Percentiles rank a stretch among this genome's conserved stretches.
These are phyloP conservation scores for Ceratocystiopsis sp. DNA, from an alignment of 2,329 filamentous ascomycete genomes.

Conservation along the genomic window DNA sequence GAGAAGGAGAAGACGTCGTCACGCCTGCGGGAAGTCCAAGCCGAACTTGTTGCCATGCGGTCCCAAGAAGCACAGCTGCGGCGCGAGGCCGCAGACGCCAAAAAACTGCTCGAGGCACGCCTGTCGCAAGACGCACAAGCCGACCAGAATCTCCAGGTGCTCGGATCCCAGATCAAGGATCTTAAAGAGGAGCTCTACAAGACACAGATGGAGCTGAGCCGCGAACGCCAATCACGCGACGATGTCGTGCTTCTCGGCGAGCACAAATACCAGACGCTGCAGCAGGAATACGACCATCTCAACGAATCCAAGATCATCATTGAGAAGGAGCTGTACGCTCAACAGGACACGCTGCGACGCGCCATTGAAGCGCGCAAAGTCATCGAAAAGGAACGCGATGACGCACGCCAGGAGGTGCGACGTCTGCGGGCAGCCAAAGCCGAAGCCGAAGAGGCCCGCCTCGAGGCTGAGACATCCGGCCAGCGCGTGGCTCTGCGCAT, in stretches of 20 bases:
- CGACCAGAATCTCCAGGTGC: constrained; percentile 59
- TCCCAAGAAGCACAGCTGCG: constrained; percentile 72
- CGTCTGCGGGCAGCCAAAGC: constrained; percentile 68
- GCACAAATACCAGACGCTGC: constrained; percentile 67
- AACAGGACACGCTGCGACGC: constrained; percentile 78
- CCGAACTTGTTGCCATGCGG: constrained; percentile 72
- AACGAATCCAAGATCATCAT: constrained; percentile 95
- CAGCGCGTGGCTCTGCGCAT: constrained; percentile 64
- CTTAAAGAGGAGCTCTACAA: constrained; percentile 75
- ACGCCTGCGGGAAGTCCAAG: constrained; percentile 69
- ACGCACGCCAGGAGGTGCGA: constrained; percentile 73
- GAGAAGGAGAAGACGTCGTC: constrained; percentile 67
- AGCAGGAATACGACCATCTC: constrained; percentile 69
- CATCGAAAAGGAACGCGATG: constrained; percentile 76
- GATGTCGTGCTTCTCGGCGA: constrained; percentile 84
- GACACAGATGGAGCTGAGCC: constrained; percentile 73
- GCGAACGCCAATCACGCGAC: constrained; percentile 82
- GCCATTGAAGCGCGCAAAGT: constrained; percentile 65
- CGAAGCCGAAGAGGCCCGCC: constrained; percentile 67
- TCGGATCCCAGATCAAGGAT: constrained; percentile 75
- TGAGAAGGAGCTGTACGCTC: constrained; percentile 91
- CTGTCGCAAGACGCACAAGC: constrained; percentile 81
- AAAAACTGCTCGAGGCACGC: constrained; percentile 68
- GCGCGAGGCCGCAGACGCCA: constrained; percentile 77
- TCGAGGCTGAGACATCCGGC: constrained; percentile 64